Evolutionary conservation across 768 basidiomycete species (phyloP).

Genomic region (Ephemerocybe angulata): DNA sequence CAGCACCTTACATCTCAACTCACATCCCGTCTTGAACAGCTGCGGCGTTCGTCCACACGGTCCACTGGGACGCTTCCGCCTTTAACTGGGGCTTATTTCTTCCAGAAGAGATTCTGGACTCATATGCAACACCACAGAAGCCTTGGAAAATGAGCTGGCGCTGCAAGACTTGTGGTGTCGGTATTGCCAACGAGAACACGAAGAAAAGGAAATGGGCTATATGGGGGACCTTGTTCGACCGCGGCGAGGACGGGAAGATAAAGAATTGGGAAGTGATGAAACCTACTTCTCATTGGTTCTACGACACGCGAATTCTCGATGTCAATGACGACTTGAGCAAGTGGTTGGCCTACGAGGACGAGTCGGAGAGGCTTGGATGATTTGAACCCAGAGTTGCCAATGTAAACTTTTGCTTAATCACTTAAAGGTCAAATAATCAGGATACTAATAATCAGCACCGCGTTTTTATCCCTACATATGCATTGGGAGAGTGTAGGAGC

Average conservation of each 20-base stretch:
- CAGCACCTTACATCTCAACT: not conserved
- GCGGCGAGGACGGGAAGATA: conserved; percentile 48
- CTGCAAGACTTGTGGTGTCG: conserved; percentile 58
- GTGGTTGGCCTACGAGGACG: conserved; percentile 61
- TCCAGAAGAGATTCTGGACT: conserved; percentile 36
- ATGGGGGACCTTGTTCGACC: conserved; percentile 54
- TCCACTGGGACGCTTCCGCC: conserved; percentile 48
- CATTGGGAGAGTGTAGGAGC: too few relatives aligned
- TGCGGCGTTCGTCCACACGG: conserved; percentile 58
- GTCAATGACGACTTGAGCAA: conserved; percentile 54
- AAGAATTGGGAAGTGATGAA: conserved; percentile 51
- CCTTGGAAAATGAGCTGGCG: conserved; percentile 60
- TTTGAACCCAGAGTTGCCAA: too few relatives aligned
- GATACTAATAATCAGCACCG: too few relatives aligned
- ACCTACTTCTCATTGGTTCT: conserved; percentile 67
- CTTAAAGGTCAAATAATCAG: too few relatives aligned
- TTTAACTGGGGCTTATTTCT: conserved; percentile 53
- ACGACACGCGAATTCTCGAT: conserved; percentile 57
- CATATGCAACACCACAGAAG: conserved; percentile 46
- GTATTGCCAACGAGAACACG: conserved; percentile 50
- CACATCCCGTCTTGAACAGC: conserved; percentile 28
- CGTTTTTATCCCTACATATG: too few relatives aligned
- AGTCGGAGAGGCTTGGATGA: conserved; percentile 34
- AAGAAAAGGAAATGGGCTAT: conserved; percentile 49
- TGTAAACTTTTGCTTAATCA: too few relatives aligned